phyloP scores from a whole-genome alignment of 331 rosid species.

The Spiraea crenata region DNA sequence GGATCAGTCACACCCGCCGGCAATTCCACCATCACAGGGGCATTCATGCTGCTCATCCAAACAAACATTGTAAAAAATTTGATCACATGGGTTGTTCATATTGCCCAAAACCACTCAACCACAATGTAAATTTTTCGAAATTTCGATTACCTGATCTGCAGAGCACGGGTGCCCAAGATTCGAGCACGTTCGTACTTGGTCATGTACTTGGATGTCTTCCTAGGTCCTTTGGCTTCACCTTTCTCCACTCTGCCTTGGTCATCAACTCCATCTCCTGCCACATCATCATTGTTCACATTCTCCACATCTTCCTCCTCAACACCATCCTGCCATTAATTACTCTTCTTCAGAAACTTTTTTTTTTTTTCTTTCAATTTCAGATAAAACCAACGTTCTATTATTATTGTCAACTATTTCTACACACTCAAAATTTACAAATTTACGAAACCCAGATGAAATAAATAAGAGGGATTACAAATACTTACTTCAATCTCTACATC shows the following conservation, averaged over 20 bases:
- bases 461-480: neutral
- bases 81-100: neutral
- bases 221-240: conserved; percentile 43
- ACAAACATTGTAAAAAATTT: neutral
- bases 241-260: conserved; percentile 52
- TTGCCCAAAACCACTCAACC: neutral
- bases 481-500: conserved; percentile 61
- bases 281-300: conserved; percentile 47
- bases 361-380: too few species aligned
- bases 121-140: neutral
- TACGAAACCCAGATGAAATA: too few species aligned
- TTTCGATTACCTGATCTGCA: conserved; percentile 72
- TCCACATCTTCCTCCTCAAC: conserved; percentile 82
- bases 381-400: too few species aligned
- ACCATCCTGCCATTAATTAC: conserved; percentile 57
- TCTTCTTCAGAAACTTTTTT: neutral
- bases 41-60: conserved; percentile 74
- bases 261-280: conserved; percentile 57
- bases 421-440: neutral
- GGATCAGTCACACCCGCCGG: conserved; percentile 92
- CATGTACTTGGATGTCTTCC: conserved; percentile 85
- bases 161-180: conserved; percentile 92
- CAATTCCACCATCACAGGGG: conserved; percentile 96
- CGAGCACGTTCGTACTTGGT: conserved; percentile 92
- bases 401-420: too few species aligned